Base-by-base conservation (phyloP, 1,284 basidiomycete species). In the Ustilago trichophora region DNA sequence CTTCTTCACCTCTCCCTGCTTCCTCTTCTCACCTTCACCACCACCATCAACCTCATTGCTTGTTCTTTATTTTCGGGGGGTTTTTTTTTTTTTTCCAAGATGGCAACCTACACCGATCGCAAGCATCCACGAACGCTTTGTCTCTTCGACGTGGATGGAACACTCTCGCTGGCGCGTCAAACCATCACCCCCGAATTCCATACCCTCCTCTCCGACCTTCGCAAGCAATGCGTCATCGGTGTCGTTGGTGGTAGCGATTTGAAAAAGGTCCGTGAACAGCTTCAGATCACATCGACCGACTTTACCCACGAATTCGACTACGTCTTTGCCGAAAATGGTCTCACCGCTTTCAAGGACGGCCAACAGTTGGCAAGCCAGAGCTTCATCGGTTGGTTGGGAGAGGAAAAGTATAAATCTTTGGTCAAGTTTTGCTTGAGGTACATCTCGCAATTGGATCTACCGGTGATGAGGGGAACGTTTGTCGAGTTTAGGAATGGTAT, bases 401-500 rank as follows among this genome's bases (percentile, higher is more conserved):
- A 99, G 83, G 93, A 97, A 34, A 87, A 87, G 74, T 97, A 98
- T 85, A 96, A 98, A 84, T 86, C 86, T 64, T 84, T 99, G 32
- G 92, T 90, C 82, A 96, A 93, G 83, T 97, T 95, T 82, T 88
- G 93, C 73, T 85, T 99, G 49, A 90, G 91, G 78, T 95, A 98
- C 83, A 84, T 98, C 67, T 90, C 92, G 19, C 92, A 98, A 80
- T 57, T 80, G 64, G 94, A 98, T 73, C 85, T 96, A 53, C 94
- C 95, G 2, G 89, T 98, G 83, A 98, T 98, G 85, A 87, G 96
- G 53, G 94, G 94, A 43, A 98, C 93, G 5, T 98, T 98, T 80
- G 84, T 98, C 70, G 95, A 98, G 83, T 98, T 95, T 85, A 87
- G 95, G 52, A 92, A 90, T 64, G 96, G 95, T 22, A 98, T 98